Evolutionary conservation across 2,329 filamentous ascomycete genomes (phyloP).

Genomic region (Sarocladium brachiariae): DNA sequence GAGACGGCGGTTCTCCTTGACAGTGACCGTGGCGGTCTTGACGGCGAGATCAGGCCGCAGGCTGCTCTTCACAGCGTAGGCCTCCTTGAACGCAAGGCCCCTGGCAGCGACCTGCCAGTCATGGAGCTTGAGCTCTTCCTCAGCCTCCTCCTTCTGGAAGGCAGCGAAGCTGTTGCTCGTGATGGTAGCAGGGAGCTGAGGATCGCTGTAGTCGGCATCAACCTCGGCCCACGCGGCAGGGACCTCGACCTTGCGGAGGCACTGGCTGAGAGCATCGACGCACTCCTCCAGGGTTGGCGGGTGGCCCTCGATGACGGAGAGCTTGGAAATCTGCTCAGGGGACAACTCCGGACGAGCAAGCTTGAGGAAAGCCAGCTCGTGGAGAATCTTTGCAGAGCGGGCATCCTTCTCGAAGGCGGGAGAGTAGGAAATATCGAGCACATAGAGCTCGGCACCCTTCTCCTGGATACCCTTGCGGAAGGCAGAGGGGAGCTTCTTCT

Average conservation of each 20-base stretch:
- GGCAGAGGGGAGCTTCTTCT: constrained; percentile 70
- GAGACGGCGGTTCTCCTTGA: constrained; percentile 92
- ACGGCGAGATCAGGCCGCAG: constrained; percentile 81
- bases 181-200: constrained; percentile 55
- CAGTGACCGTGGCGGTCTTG: constrained; percentile 80
- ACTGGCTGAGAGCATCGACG: constrained; percentile 60
- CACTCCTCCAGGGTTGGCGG: constrained; percentile 43
- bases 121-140: constrained; percentile 58
- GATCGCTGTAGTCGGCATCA: constrained; percentile 43
- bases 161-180: constrained; percentile 74
- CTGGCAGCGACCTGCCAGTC: constrained; percentile 83
- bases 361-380: constrained; percentile 78
- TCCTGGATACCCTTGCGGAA: constrained; percentile 66
- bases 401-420: constrained; percentile 61
- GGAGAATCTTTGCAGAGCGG: constrained; percentile 58
- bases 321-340: constrained; percentile 56
- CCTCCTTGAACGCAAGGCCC: constrained; percentile 89
- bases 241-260: constrained; percentile 66
- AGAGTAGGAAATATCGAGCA: constrained; percentile 66
- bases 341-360: constrained; percentile 63
- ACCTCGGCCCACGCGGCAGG: constrained; percentile 74
- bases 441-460: constrained; percentile 63
- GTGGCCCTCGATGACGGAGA: constrained; percentile 53
- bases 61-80: constrained; percentile 64
- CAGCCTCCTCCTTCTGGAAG: constrained; percentile 69